Percentiles rank a stretch among this genome's conserved stretches.
These are phyloP conservation scores for Leccinellum albellum DNA, from an alignment of 768 basidiomycete species.

Conservation along the genomic window DNA sequence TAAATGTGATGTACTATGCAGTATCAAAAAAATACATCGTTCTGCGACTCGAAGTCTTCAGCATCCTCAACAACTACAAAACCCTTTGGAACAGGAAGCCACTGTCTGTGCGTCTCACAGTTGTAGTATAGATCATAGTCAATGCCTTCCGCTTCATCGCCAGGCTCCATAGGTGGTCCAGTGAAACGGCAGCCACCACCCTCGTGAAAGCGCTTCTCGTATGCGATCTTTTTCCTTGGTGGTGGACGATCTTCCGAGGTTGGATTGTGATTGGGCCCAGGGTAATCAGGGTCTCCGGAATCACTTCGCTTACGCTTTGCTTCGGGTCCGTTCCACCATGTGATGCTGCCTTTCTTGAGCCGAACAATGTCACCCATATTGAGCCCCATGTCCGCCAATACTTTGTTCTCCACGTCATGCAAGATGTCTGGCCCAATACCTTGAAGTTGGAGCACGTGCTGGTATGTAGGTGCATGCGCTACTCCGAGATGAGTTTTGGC, in stretches of 20 bases:
- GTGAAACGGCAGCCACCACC: background rate
- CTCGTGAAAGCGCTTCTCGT: background rate
- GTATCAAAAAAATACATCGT: too few species aligned
- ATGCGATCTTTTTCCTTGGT: background rate
- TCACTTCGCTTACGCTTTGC: background rate
- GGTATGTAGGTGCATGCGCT: too few species aligned
- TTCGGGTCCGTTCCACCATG: background rate
- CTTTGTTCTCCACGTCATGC: background rate
- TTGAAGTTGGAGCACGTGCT: background rate
- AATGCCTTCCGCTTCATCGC: background rate
- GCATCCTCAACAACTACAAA: background rate
- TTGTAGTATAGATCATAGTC: conserved; percentile 9
- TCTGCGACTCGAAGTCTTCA: background rate
- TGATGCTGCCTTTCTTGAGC: conserved; percentile 2
- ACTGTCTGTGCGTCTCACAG: too few species aligned
- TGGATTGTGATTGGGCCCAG: background rate
- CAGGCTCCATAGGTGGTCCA: background rate
- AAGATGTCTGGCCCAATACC: background rate
- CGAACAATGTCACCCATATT: background rate
- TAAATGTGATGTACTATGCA: too few species aligned
- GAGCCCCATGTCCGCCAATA: background rate
- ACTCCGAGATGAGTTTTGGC: background rate
- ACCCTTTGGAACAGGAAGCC: conserved; percentile 1
- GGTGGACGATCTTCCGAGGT: background rate
- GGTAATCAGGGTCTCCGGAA: background rate